Base-by-base conservation (phyloP, 192 early-diverging fungal species). In the Obelidium mucronatum region DNA sequence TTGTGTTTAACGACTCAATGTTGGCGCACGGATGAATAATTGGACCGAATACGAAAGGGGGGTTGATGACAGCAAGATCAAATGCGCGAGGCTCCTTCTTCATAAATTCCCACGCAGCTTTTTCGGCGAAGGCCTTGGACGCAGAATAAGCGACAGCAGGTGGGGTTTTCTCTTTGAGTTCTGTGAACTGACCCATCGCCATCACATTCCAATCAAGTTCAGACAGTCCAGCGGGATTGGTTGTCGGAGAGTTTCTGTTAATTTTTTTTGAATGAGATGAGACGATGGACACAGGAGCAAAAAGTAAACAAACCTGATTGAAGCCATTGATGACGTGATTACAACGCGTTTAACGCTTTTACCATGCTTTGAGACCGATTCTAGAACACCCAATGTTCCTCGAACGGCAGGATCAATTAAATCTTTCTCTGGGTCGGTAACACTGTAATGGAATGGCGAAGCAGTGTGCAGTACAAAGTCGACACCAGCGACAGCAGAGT, bases 391-490 rank as follows among this genome's bases (percentile, higher is more conserved):
- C 2, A 82, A 35, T 8, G 86, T 87, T 15, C 86, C 86, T 5
- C 78, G 22, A 5, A 86, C 75, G 8, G 86, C 86, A 11, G 86
- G 86, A 36, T 85, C 73, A 24, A 87, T 78, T 30, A 79, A 22
- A 36, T 85, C 81, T 19, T 70, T 61, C 44, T 48, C 11, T 48
- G 44, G 44, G 19, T 48, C 44, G 0, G 44, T 48, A 19, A 65
- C 75, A 28, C 17, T 54, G 51, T 76, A 76, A 26, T 60, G 69
- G 51, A 80, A 58, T 1, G 86, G 85, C 17, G 80, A 82, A 17
- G 85, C 86, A 13, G 83, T 74, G 67, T 87, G 86, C 5, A 75
- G 48, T 40, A 87, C 78, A 35, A 44, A 79, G 37, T 80, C 81
- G 19, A 81, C 71, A 30, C 80, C 80, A 52, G 17, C 53, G 69